Conservation (phyloP, 805 yeast genomes). For the Yamadazyma philogaea region DNA sequence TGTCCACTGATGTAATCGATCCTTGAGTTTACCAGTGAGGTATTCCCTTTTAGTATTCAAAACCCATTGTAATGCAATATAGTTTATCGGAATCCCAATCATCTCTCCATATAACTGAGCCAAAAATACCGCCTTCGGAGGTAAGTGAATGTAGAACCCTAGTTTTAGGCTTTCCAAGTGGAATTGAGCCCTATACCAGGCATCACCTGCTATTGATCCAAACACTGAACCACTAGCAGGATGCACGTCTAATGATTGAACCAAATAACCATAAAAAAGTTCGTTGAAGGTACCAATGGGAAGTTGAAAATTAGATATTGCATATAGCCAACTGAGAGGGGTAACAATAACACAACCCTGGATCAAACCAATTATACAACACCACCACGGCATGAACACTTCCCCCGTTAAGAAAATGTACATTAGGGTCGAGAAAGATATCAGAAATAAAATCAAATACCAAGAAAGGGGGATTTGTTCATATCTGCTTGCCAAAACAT, state of each 20-base stretch:
- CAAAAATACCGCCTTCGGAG: conserved; percentile 49
- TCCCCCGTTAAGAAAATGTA: conserved; percentile 30
- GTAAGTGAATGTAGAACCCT: conserved; percentile 53
- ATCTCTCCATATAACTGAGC: conserved; percentile 52
- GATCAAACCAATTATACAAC: conserved; percentile 41
- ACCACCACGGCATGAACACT: conserved; percentile 43
- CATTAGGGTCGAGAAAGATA: conserved; percentile 36
- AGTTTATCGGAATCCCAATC: conserved; percentile 53
- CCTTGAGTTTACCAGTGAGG: conserved; percentile 31
- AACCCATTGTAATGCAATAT: conserved; percentile 48
- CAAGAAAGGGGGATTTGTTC: conserved; percentile 43
- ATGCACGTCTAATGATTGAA: conserved; percentile 34
- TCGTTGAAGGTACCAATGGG: conserved; percentile 54
- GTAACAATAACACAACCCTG: conserved; percentile 46
- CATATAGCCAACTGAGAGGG: conserved; percentile 50
- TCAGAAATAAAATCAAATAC: conserved; percentile 35
- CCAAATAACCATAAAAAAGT: conserved; percentile 45
- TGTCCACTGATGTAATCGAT: conserved; percentile 52
- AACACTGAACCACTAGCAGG: conserved; percentile 50
- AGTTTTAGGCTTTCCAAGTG: conserved; percentile 30
- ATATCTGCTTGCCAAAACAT: conserved; percentile 37
- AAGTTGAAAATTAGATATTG: conserved; percentile 49
- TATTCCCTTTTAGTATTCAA: conserved; percentile 36
- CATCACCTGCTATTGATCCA: conserved; percentile 53
- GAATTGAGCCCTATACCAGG: conserved; percentile 51